Base-by-base conservation (phyloP, 257 asterid genomes). In the Marsdenia floribunda region DNA sequence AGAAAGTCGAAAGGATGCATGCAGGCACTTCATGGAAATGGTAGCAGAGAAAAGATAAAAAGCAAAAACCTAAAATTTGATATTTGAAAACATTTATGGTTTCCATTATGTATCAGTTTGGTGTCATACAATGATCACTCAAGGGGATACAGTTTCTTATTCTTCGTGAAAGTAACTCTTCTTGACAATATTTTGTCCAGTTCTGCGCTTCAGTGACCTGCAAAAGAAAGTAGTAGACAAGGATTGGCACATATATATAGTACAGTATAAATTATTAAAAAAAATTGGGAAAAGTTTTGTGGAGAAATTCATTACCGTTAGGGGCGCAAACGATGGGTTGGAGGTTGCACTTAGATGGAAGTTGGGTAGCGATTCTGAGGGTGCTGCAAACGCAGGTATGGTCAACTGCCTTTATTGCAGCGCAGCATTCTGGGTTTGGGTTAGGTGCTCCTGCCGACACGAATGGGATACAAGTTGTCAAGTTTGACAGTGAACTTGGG, bases 331-430 rank as follows among this genome's bases (percentile, higher is more conserved):
- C 50, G 85, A 88, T 70, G 63, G 87, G 65, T 54, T 90, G 85
- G 82, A 88, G 85, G 82, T 85, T 86, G 91, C 93, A 88, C 29
- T 58, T 87, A 24, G 89, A 16, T 0, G 93, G 90, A 57, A 88
- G 80, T 16, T 77, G 90, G 26, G 85, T 50, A 18, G 87, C 86
- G 59, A 86, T 82, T 64, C 82, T 69, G 15, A 86, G 3, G 40
- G 89, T 81, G 85, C 21, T 82, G 78, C 93, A 88, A 16, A 84
- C 63, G 72, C 87, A 84, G 13, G 77, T 85, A 21, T 58, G 80
- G 50, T 76, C 77, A 55, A 84, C 47, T 29, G 80, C 68, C n/a
- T 70, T 80, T 9, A 81, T 68, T 37, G 82, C 85, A 16, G 19
- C 24, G 69, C 87, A 84, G 54, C 87, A 84, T 11, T 79, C 87